Base-by-base conservation (phyloP, 495 filamentous ascomycete genomes). In the Aspergillus haitiensis region DNA sequence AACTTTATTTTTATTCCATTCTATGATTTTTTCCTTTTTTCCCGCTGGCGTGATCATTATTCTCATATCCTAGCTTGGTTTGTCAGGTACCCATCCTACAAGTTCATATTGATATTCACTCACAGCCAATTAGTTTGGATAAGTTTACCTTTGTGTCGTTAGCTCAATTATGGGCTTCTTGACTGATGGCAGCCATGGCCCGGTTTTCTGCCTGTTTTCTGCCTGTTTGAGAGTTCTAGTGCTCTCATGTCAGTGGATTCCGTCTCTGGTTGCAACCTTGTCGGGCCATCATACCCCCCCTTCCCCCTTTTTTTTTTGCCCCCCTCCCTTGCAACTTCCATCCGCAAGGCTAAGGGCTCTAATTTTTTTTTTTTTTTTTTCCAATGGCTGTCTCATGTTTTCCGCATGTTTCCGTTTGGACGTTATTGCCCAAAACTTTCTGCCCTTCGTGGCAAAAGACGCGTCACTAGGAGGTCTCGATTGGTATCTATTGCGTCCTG, bases 391-490 rank as follows among this genome's bases (percentile, higher is more conserved):
- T 63, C 62, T 60, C 63, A 56, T 60, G 36, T 54, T 40, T 61
- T 67, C 66, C 60, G 60, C 63, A 62, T 55, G 58, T 56, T 69
- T 50, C 67, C 64, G 61, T 66, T 58, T 64, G 60, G 60, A 54
- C 56, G 53, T 53, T 16, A 42, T 58, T 42, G 34, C 60, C 62
- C 56, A 64, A 64, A 44, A 55, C 33, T 64, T 61, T 60, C 60
- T 62, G 56, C 52, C 51, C 42, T 55, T 63, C 61, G 65, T 67
- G 67, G 67, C 65, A 53, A 64, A 61, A 58, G 59, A 64, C 64
- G 67, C 65, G 67, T 67, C 63, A 67, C 63, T 66, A 66, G 68
- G 58, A 67, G 62, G 61, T 64, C 67, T 70, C 65, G 64, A 78
- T 72, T 76, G 73, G 70, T 67, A 68, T 69, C 56, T 54, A 50